Evolutionary conservation across 257 asterid species (phyloP).

Genomic region (Cynanchum wilfordii): DNA sequence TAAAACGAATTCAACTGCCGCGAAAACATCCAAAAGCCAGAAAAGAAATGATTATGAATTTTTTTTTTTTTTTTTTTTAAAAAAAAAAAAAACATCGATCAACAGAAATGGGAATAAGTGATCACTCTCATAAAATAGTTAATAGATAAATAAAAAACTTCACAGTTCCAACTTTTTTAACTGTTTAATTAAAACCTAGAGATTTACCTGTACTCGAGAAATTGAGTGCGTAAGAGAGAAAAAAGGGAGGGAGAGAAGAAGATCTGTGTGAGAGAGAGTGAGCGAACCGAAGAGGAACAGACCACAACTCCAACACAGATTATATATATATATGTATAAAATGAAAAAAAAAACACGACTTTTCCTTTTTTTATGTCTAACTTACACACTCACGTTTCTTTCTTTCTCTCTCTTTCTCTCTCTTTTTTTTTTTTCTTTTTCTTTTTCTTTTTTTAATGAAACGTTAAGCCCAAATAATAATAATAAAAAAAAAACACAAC

Average conservation of each 20-base stretch:
- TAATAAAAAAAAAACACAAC: background rate
- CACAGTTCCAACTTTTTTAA: background rate
- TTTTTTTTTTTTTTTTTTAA: no score
- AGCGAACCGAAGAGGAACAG: constrained; percentile 9
- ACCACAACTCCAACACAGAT: constrained; percentile 1
- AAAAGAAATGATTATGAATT: background rate
- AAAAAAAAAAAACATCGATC: background rate
- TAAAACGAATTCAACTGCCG: background rate
- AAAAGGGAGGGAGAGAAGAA: background rate
- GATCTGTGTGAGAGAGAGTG: constrained; percentile 13
- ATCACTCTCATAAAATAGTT: constrained; percentile 1
- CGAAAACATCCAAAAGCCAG: background rate
- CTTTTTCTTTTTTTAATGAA: no score
- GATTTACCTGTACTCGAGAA: constrained; percentile 15
- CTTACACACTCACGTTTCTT: background rate
- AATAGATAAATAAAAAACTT: background rate
- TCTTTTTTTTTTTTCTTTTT: background rate
- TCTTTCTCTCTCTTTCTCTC: background rate
- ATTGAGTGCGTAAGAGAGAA: background rate
- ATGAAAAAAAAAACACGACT: background rate
- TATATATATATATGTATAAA: no score
- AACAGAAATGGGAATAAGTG: constrained; percentile 2
- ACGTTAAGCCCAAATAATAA: no score
- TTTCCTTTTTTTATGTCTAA: background rate
- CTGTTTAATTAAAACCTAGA: background rate